Base-by-base conservation (phyloP, 2,329 filamentous ascomycete genomes). In the Tympanopsis confertula region DNA sequence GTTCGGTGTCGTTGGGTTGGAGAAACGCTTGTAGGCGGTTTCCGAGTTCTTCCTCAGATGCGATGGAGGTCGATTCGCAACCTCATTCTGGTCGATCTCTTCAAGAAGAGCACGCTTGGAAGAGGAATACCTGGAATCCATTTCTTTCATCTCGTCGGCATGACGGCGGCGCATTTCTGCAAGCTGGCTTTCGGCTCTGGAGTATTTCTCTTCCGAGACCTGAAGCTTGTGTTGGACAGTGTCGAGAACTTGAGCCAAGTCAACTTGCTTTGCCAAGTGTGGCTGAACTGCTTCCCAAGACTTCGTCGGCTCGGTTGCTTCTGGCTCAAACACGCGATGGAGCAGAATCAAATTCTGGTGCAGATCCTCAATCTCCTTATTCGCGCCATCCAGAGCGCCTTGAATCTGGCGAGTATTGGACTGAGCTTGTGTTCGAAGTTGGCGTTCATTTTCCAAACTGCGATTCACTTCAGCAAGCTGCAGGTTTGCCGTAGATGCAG, bases 381-480 rank as follows among this genome's bases (percentile, higher is more conserved):
- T 83, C 20, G 83, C 77, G 32, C 78, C 74, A 50, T 94, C 88
- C 10, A 96, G 65, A 1, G 86, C 77, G 3, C 70, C 62, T 51
- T 95, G 88, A 39, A 94, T 68, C 12, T 86, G 82, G 35, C 86
- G 80, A 19, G 84, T 82, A 37, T 88, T 94, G 4, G 81, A 70
- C 55, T 96, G 88, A 10, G 87, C 85, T 55, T 95, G 89, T 2
- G 69, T 74, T 26, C 86, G 82, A 39, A 94, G 65, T 50, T 95
- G 88, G 36, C 84, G 74, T 58, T 96, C 89, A 1, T 87, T 88
- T 50, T 96, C 91, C 17, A 95, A 74, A 39, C 82, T 91, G 20
- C 88, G 78, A 51, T 94, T 94, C 13, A 79, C 79, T 55, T 96
- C 91, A 5, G 87, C 86, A 19, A 96, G 69, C 54, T 96, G 87